Evolutionary conservation across 495 filamentous ascomycete species (phyloP), one percentile per base, ranked within the genome.

Genomic region (Aspergillus avenaceus): DNA sequence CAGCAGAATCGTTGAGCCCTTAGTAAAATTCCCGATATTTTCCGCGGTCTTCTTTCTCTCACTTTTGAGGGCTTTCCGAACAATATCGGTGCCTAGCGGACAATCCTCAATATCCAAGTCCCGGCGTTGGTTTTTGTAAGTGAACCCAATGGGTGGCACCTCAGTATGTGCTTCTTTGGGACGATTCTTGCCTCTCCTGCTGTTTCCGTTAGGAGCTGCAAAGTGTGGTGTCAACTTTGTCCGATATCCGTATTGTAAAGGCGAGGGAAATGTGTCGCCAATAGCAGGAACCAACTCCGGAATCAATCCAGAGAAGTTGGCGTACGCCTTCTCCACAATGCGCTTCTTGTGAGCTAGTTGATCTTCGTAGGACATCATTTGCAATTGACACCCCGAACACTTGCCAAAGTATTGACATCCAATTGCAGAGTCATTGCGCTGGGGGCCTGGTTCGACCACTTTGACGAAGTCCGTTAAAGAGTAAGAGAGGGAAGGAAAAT

Each of bases 181-280:
- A 46, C 55, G 42, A 43, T 64, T 61, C 24, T 64, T 64, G 24
- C 63, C 76, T 55, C 63, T 61, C 59, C 65, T 75, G 14, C 68
- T 71, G 9, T 59, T 69, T 14, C 62, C 64, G 14, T 66, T 71
- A 2, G 88, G 88, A 0, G 77, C 84, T 60, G 93, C 84, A 55
- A 97, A 98, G 66, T 98, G 93, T 1, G 93, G 93, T 5, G 93
- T 97, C 28, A 98, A 76, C 65, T 98, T 98, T 11, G 93, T 98
- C 28, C 93, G 84, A 69, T 98, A 98, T 43, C 84, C 84, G 70
- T 95, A 97, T 65, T 95, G 82, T 53, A 95, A 65, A 1, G 93
- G 93, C 22, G 86, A 91, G 24, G 87, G 88, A 59, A 96, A 91
- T 19, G 93, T 97, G 34, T 93, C 86, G 24, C 76, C 79, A 54